Evolutionary conservation across 352 stramenopile species (phyloP).

Genomic region (Pythium volutum): DNA sequence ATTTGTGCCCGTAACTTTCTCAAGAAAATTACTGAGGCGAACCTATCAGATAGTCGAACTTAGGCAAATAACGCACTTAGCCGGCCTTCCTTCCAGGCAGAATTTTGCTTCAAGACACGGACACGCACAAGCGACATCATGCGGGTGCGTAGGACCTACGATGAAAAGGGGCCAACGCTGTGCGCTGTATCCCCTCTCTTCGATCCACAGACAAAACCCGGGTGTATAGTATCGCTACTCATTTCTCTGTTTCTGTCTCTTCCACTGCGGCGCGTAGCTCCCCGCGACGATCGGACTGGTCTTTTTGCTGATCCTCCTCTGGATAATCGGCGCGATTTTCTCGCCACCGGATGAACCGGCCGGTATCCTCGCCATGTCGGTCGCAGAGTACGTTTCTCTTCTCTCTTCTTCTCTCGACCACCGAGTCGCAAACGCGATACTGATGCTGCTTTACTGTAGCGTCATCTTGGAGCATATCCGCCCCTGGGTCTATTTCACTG

Average conservation of each 20-base stretch:
- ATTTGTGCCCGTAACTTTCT: background rate
- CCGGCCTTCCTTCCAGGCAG: background rate
- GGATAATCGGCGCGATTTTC: slow-evolving; percentile 69
- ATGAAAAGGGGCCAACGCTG: background rate
- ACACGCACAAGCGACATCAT: slow-evolving; percentile 1
- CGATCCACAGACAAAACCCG: background rate
- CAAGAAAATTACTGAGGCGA: background rate
- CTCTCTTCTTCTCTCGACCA: background rate
- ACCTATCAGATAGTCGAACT: slow-evolving; percentile 1
- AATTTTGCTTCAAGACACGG: slow-evolving; percentile 20
- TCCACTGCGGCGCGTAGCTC: slow-evolving; percentile 32
- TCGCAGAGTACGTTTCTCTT: slow-evolving; percentile 54
- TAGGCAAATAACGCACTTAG: slow-evolving; percentile 1
- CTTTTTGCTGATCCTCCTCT: slow-evolving; percentile 60
- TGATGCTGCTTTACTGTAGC: slow-evolving; percentile 25
- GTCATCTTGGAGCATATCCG: slow-evolving; percentile 84
- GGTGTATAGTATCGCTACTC: background rate
- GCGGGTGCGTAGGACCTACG: slow-evolving; percentile 7
- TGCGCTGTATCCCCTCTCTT: background rate
- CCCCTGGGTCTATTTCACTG: slow-evolving; percentile 83
- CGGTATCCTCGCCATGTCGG: slow-evolving; percentile 73
- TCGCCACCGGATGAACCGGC: slow-evolving; percentile 61
- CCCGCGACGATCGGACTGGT: slow-evolving; percentile 65
- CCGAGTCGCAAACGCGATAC: background rate
- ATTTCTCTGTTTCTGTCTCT: background rate